These are phyloP conservation scores for Dipodascopsis tothii DNA, from an alignment of 805 yeast genomes.

Conservation along the genomic window DNA sequence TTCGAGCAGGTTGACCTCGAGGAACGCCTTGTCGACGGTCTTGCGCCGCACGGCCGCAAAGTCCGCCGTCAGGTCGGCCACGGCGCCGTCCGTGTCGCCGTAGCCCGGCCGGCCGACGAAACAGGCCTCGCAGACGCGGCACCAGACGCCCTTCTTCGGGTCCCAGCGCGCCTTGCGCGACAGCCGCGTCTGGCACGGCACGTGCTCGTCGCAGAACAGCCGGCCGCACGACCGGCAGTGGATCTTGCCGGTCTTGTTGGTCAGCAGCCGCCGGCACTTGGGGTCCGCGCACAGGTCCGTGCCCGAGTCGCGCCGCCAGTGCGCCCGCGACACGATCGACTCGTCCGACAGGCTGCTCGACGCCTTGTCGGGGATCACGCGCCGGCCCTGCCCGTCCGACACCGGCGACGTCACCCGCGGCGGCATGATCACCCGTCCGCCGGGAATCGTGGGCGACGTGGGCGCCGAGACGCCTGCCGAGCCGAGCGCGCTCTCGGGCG, in stretches of 20 bases:
- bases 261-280: conserved; percentile 40
- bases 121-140: conserved; percentile 61
- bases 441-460: not conserved
- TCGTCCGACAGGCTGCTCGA: conserved; percentile 8
- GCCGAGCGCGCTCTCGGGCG: no score
- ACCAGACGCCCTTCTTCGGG: conserved; percentile 52
- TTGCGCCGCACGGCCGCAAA: conserved; percentile 40
- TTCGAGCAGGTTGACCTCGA: conserved; percentile 53
- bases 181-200: conserved; percentile 47
- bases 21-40: conserved; percentile 42
- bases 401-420: not conserved
- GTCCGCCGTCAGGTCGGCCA: conserved; percentile 39
- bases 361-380: not conserved
- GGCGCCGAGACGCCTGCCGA: conserved; percentile 4
- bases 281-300: conserved; percentile 38
- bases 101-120: conserved; percentile 50
- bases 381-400: not conserved
- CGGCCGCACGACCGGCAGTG: conserved; percentile 75
- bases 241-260: conserved; percentile 48
- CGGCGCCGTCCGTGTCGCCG: conserved; percentile 37
- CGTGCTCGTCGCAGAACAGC: conserved; percentile 60
- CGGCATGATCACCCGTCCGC: not conserved
- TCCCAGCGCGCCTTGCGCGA: conserved; percentile 43
- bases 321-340: conserved; percentile 38
- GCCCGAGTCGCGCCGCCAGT: conserved; percentile 51